These are phyloP conservation scores for Fusarium globosum DNA, from an alignment of 2,329 filamentous ascomycete species.

Conservation along the genomic window DNA sequence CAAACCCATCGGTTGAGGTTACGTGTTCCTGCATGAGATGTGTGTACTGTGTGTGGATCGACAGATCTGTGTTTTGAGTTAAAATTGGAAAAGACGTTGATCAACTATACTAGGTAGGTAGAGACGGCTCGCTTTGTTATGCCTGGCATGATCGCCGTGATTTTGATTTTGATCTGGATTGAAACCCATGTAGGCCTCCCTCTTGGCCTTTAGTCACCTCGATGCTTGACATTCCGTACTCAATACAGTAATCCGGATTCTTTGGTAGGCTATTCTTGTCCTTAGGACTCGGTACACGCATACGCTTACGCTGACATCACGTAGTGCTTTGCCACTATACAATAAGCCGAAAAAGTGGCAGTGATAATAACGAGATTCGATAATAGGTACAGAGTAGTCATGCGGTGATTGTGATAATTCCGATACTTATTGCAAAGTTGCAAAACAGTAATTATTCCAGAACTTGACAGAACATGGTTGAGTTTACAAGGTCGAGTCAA, in stretches of 20 bases:
- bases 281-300: neutral
- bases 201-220: neutral
- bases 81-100: constrained; percentile 21
- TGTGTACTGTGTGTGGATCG: constrained; percentile 15
- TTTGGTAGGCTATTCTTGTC: constrained; percentile 1
- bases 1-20: neutral
- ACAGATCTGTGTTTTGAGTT: constrained; percentile 20
- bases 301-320: neutral
- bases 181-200: constrained; percentile 5
- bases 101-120: constrained; percentile 7
- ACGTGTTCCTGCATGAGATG: constrained; percentile 28
- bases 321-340: constrained; percentile 6
- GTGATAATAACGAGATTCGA: neutral
- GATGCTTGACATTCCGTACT: neutral
- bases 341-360: neutral
- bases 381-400: neutral
- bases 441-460: constrained; percentile 1
- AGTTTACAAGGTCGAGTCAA: constrained; percentile 1
- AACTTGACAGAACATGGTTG: constrained; percentile 12
- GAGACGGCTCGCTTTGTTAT: constrained; percentile 18
- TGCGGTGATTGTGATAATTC: neutral
- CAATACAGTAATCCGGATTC: neutral
- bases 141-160: neutral
- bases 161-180: constrained; percentile 12
- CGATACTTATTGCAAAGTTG: constrained; percentile 12